Evolutionary conservation across 179 eudicot species (phyloP).

Genomic region (Spinacia oleracea): DNA sequence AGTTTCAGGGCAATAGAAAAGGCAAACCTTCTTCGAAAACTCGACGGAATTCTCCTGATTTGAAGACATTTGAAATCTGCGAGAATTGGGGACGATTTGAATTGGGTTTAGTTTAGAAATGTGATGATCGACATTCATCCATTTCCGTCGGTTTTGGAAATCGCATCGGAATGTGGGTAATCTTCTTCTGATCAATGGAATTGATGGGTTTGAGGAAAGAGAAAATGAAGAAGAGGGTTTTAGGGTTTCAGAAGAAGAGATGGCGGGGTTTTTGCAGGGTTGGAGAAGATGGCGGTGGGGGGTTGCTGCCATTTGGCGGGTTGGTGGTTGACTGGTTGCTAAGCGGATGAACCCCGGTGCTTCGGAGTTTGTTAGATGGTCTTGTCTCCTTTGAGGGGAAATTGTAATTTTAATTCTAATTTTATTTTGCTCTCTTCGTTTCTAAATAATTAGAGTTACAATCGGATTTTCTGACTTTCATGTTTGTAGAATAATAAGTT

Average conservation of each 20-base stretch:
- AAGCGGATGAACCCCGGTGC: neutral
- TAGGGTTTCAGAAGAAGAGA: slow-evolving; percentile 1
- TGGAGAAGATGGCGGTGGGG: slow-evolving; percentile 17
- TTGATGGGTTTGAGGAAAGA: slow-evolving; percentile 16
- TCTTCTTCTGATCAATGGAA: neutral
- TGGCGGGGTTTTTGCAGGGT: slow-evolving; percentile 2
- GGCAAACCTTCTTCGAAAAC: slow-evolving; percentile 61
- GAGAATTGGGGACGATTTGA: slow-evolving; percentile 54
- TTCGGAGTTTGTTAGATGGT: too few species aligned
- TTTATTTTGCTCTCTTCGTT: too few species aligned
- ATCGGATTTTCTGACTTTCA: too few species aligned
- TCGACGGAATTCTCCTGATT: slow-evolving; percentile 25
- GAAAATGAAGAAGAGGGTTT: slow-evolving; percentile 13
- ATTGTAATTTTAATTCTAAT: too few species aligned
- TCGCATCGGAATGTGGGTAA: slow-evolving; percentile 40
- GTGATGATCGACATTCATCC: slow-evolving; percentile 82
- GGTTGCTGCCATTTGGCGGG: slow-evolving; percentile 9
- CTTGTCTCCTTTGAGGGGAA: too few species aligned
- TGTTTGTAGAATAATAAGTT: too few species aligned
- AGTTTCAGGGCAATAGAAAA: slow-evolving; percentile 79
- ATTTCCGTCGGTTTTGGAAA: slow-evolving; percentile 39
- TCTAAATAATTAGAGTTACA: too few species aligned
- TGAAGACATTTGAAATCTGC: slow-evolving; percentile 44
- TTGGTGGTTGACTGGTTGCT: slow-evolving; percentile 13
- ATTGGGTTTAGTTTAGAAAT: slow-evolving; percentile 62